Percentiles rank a stretch among this genome's conserved stretches.
phyloP scores from a whole-genome alignment of 345 rosid genomes.

The Physaria fendleri region DNA sequence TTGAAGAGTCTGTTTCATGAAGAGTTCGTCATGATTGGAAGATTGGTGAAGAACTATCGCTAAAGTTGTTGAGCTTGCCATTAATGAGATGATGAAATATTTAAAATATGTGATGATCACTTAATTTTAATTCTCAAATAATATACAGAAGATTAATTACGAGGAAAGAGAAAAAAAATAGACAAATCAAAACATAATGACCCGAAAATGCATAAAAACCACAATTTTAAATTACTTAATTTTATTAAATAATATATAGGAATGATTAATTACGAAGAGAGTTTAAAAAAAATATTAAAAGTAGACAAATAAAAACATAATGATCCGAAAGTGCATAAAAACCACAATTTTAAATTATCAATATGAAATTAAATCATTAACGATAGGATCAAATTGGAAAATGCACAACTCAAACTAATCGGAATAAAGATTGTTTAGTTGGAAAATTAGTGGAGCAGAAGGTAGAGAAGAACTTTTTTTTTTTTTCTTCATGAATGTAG shows the following conservation, averaged over 20 bases:
- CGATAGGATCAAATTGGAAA: background rate
- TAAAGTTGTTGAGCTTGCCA: constrained; percentile 40
- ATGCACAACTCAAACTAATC: constrained; percentile 3
- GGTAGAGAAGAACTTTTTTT: constrained; percentile 21
- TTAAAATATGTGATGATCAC: too few species aligned
- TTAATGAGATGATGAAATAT: constrained; percentile 7
- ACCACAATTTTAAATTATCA: constrained; percentile 9
- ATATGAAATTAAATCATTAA: background rate
- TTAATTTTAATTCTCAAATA: background rate
- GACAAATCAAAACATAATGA: constrained; percentile 17
- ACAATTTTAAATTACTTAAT: background rate
- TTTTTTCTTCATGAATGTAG: too few species aligned
- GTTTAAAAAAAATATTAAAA: background rate
- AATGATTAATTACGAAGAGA: background rate
- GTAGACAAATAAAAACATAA: constrained; percentile 13
- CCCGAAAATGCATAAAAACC: constrained; percentile 14
- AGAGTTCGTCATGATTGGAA: constrained; percentile 58
- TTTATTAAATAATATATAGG: background rate
- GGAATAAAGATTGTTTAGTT: constrained; percentile 9
- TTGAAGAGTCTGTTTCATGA: constrained; percentile 59
- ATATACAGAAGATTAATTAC: background rate
- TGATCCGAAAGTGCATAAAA: constrained; percentile 16
- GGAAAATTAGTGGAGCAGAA: constrained; percentile 23
- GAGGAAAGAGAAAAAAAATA: background rate
- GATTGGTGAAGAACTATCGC: constrained; percentile 37